Conservation (phyloP, 2,329 filamentous ascomycete species). For the Sporothrix globosa region DNA sequence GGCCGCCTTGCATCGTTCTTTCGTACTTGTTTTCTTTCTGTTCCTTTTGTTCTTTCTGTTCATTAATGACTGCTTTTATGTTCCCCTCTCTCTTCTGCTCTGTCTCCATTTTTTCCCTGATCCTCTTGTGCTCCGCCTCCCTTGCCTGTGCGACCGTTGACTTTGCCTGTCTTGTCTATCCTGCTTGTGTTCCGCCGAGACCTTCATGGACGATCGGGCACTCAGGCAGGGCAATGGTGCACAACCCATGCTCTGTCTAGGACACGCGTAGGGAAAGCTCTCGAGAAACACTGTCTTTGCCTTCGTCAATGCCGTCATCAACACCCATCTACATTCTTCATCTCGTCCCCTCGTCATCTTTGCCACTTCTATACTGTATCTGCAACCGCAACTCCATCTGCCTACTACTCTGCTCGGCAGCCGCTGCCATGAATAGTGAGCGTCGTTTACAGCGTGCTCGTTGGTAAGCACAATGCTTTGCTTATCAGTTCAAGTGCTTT, state of each 20-base stretch:
- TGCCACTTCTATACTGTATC: background rate
- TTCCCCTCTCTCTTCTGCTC: too few relatives aligned
- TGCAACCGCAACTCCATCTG: background rate
- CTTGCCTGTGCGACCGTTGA: conserved; percentile 27
- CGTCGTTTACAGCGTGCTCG: background rate
- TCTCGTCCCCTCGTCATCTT: background rate
- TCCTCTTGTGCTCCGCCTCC: background rate
- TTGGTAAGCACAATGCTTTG: background rate
- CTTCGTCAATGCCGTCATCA: conserved; percentile 1
- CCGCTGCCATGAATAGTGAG: background rate
- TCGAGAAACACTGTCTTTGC: background rate
- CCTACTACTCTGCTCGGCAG: too few relatives aligned
- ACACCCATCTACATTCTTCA: background rate
- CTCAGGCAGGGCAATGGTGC: background rate
- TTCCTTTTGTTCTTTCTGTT: background rate
- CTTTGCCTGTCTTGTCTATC: background rate
- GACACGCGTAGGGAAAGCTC: background rate
- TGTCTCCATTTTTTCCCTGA: conserved; percentile 9
- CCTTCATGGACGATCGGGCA: conserved; percentile 18
- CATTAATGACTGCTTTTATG: too few relatives aligned
- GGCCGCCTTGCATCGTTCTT: background rate
- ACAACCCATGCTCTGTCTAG: background rate
- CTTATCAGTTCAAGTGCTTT: background rate
- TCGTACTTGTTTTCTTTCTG: background rate
- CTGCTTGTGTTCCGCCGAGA: conserved; percentile 25